phyloP scores from a whole-genome alignment of 2,329 filamentous ascomycete species.

The Stagonosporopsis vannaccii region DNA sequence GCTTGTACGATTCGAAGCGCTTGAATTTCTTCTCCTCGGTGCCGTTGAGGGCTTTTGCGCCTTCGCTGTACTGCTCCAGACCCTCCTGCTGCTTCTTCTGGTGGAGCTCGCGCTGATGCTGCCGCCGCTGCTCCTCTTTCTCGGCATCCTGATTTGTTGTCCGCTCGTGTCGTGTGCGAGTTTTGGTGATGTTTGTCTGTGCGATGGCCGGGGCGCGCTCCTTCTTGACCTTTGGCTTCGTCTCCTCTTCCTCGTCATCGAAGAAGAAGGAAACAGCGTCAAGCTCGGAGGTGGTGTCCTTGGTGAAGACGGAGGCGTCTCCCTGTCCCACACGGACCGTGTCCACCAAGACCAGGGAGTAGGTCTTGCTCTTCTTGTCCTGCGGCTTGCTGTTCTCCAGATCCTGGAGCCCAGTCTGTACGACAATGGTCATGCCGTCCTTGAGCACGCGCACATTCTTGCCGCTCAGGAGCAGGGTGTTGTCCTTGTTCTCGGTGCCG shows the following conservation, averaged over 20 bases:
- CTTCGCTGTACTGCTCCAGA: slow-evolving; percentile 82
- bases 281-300: slow-evolving; percentile 87
- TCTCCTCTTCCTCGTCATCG: slow-evolving; percentile 84
- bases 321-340: slow-evolving; percentile 83
- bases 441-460: slow-evolving; percentile 86
- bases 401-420: slow-evolving; percentile 89
- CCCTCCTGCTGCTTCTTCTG: slow-evolving; percentile 90
- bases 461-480: slow-evolving; percentile 80
- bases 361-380: slow-evolving; percentile 87
- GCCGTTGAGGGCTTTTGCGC: slow-evolving; percentile 83
- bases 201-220: slow-evolving; percentile 87
- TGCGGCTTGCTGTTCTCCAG: slow-evolving; percentile 86
- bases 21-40: slow-evolving; percentile 98
- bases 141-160: slow-evolving; percentile 89
- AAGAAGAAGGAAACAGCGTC: slow-evolving; percentile 98
- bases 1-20: slow-evolving; percentile 98
- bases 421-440: slow-evolving; percentile 95
- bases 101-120: slow-evolving; percentile 91
- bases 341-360: slow-evolving; percentile 89
- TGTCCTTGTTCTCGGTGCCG: slow-evolving; percentile 88
- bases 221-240: slow-evolving; percentile 88
- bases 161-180: slow-evolving; percentile 88
- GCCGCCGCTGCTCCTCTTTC: slow-evolving; percentile 82
- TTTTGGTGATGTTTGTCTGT: slow-evolving; percentile 94
- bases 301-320: slow-evolving; percentile 91